Conservation (phyloP, 176 grass and related monocot species). For the Hyparrhenia diplandra region DNA sequence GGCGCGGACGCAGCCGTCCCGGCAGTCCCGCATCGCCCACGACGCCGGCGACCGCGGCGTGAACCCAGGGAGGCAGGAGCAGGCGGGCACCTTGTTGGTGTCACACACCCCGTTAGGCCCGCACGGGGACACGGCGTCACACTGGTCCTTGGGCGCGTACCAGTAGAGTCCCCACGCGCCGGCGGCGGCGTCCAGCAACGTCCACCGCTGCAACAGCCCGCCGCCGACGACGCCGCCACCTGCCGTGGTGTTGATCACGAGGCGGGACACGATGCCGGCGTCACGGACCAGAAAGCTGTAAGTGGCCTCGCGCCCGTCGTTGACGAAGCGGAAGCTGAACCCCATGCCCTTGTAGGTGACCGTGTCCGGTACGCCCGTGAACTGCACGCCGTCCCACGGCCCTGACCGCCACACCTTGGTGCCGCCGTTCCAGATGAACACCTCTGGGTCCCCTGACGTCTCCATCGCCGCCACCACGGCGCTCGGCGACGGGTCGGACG, state of each 20-base stretch:
- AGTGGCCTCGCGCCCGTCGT: conserved; percentile 17
- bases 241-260: conserved; percentile 26
- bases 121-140: conserved; percentile 44
- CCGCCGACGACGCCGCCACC: neutral
- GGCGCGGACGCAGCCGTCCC: conserved; percentile 34
- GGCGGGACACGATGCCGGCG: conserved; percentile 30
- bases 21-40: conserved; percentile 29
- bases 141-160: conserved; percentile 62
- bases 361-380: conserved; percentile 60
- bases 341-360: neutral
- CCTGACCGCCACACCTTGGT: conserved; percentile 42
- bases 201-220: conserved; percentile 48
- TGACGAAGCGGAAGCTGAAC: conserved; percentile 53
- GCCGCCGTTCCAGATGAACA: conserved; percentile 38
- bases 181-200: conserved; percentile 3
- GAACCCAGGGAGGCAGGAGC: conserved; percentile 54
- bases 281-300: conserved; percentile 47
- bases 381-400: conserved; percentile 51
- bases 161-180: conserved; percentile 50
- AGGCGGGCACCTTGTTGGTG: conserved; percentile 6
- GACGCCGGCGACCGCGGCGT: conserved; percentile 28
- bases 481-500: conserved; percentile 50
- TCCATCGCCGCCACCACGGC: conserved; percentile 23
- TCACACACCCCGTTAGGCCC: conserved; percentile 46
- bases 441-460: conserved; percentile 41